Evolutionary conservation across 495 filamentous ascomycete species (phyloP).

Genomic region (Aspergillus nanangensis): DNA sequence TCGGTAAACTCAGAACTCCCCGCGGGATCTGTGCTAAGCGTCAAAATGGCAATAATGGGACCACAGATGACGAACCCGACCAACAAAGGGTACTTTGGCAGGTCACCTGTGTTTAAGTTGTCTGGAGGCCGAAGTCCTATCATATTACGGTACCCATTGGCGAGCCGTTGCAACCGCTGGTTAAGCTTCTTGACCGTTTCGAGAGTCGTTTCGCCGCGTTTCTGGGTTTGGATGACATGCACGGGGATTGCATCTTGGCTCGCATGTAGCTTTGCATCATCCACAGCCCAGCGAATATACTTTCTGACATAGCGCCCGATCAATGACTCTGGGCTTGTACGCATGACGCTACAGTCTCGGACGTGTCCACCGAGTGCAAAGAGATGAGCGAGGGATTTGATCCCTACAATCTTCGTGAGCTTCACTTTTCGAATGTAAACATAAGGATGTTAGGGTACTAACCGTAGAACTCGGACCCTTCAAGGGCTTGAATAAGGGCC

Average conservation of each 20-base stretch:
- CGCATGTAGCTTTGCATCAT: slow-evolving; percentile 27
- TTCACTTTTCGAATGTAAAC: not conserved
- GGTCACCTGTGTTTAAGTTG: too few relatives aligned
- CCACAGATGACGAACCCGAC: slow-evolving; percentile 38
- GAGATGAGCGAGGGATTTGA: slow-evolving; percentile 32
- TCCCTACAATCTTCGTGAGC: slow-evolving; percentile 19
- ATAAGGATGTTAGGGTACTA: slow-evolving; percentile 5
- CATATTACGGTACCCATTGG: slow-evolving; percentile 16
- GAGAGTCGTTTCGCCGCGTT: slow-evolving; percentile 23
- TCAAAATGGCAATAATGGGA: slow-evolving; percentile 38
- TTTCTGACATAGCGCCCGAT: slow-evolving; percentile 29
- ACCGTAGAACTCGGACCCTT: slow-evolving; percentile 33
- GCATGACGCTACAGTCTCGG: slow-evolving; percentile 30
- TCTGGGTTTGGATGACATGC: slow-evolving; percentile 28
- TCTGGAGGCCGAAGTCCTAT: not conserved
- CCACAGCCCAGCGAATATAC: slow-evolving; percentile 42
- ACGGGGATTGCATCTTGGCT: slow-evolving; percentile 19
- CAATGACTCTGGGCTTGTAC: slow-evolving; percentile 19
- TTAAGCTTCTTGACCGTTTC: slow-evolving; percentile 26
- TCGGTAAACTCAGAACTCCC: slow-evolving; percentile 7
- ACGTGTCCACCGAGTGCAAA: slow-evolving; percentile 36
- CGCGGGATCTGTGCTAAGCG: slow-evolving; percentile 27
- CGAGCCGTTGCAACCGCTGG: slow-evolving; percentile 24
- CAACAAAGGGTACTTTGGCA: slow-evolving; percentile 22
- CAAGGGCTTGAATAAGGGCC: slow-evolving; percentile 43